Evolutionary conservation across 1,284 basidiomycete species (phyloP).

Genomic region (Leccinum angustisporum): DNA sequence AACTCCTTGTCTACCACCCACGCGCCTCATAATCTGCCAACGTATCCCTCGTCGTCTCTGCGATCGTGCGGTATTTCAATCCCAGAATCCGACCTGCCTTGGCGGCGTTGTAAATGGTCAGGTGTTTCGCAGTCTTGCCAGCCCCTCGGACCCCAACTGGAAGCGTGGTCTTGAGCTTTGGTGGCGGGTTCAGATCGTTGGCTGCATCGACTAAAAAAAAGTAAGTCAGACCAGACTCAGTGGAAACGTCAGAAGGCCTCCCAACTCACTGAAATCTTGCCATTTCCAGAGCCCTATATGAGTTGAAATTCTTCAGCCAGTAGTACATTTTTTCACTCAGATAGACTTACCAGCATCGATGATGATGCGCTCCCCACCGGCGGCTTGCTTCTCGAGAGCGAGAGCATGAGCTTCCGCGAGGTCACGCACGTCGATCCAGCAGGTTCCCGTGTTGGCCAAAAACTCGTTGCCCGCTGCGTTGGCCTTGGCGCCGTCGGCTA

Average conservation of each 20-base stretch:
- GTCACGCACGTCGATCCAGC: background rate
- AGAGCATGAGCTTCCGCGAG: background rate
- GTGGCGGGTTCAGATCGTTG: background rate
- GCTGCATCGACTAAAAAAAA: background rate
- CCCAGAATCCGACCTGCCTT: background rate
- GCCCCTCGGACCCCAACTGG: background rate
- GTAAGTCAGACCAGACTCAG: background rate
- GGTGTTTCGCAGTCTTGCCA: background rate
- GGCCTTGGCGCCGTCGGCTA: background rate
- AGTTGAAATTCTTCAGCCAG: background rate
- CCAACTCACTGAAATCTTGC: background rate
- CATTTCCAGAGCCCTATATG: background rate
- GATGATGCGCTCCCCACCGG: background rate
- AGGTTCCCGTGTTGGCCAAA: background rate
- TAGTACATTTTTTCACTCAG: background rate
- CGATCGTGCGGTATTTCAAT: background rate
- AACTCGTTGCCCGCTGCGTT: background rate
- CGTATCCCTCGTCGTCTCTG: background rate
- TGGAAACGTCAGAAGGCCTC: background rate
- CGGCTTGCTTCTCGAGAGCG: background rate
- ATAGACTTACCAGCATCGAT: background rate
- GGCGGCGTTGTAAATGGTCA: background rate
- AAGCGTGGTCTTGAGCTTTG: background rate
- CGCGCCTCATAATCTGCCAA: background rate
- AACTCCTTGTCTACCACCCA: background rate